These are phyloP conservation scores for Amaranthus cruentus DNA, from an alignment of 148 eudicot species.

Conservation along the genomic window DNA sequence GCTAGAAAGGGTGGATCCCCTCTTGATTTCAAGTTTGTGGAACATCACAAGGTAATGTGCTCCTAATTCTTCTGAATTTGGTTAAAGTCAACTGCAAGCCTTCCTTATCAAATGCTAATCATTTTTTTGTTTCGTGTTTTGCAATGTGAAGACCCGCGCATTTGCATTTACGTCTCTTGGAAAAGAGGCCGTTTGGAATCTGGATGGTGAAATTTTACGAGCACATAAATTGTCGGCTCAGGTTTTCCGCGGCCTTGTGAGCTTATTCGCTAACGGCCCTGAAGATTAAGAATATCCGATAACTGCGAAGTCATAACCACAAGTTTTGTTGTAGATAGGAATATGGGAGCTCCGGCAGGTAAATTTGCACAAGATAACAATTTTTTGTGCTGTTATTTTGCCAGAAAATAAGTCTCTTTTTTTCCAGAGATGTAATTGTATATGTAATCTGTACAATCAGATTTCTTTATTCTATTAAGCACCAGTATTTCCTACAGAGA, in stretches of 20 bases:
- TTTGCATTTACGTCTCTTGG: conserved; percentile 85
- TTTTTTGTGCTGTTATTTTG: not conserved
- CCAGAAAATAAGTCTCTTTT: not conserved
- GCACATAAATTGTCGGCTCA: conserved; percentile 93
- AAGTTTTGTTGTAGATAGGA: not conserved
- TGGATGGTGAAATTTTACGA: conserved; percentile 82
- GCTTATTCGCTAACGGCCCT: conserved; percentile 91
- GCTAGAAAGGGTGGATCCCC: conserved; percentile 81
- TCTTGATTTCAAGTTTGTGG: conserved; percentile 74
- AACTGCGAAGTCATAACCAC: not conserved
- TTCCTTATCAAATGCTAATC: not conserved
- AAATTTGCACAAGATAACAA: not conserved
- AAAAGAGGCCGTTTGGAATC: conserved; percentile 78
- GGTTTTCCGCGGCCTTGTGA: conserved; percentile 85
- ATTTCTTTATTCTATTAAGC: not conserved
- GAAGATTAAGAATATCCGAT: conserved; percentile 33
- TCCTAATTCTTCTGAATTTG: not conserved
- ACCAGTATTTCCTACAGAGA: not conserved
- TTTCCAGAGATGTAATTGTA: not conserved
- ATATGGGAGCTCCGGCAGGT: not conserved
- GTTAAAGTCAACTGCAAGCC: not conserved
- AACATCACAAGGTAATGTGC: conserved; percentile 73
- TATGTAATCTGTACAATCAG: not conserved
- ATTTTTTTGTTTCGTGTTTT: not conserved
- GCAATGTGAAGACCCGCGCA: conserved; percentile 52